Evolutionary conservation across 495 filamentous ascomycete genomes (phyloP).

Genomic region (Aspergillus sclerotiicarbonarius): DNA sequence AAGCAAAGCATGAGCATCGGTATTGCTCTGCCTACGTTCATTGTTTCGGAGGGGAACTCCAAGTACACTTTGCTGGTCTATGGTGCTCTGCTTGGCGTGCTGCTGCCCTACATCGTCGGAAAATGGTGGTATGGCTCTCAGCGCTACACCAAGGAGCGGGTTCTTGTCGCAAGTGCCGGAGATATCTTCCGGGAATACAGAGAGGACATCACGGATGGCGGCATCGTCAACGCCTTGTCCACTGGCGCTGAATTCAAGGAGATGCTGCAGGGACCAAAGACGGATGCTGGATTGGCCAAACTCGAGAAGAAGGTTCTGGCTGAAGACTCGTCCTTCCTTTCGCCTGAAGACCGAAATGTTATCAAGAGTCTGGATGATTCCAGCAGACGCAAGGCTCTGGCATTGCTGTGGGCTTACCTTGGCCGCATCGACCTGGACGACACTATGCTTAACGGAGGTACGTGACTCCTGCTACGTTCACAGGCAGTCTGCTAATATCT

Average conservation of each 20-base stretch:
- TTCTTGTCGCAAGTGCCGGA: slow-evolving; percentile 87
- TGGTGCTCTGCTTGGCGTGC: slow-evolving; percentile 77
- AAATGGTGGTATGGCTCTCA: slow-evolving; percentile 99
- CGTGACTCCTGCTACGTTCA: slow-evolving; percentile 30
- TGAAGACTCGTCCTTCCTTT: slow-evolving; percentile 49
- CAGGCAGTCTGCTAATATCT: slow-evolving; percentile 9
- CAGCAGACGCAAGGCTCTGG: slow-evolving; percentile 78
- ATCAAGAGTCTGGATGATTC: slow-evolving; percentile 73
- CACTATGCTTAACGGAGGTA: slow-evolving; percentile 66
- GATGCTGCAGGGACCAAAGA: slow-evolving; percentile 67
- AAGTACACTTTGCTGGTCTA: slow-evolving; percentile 95
- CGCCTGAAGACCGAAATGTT: slow-evolving; percentile 55
- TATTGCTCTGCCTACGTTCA: slow-evolving; percentile 90
- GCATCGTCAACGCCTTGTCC: slow-evolving; percentile 75
- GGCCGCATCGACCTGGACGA: slow-evolving; percentile 80
- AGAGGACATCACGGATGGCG: slow-evolving; percentile 75
- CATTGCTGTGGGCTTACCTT: slow-evolving; percentile 91
- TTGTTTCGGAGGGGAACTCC: slow-evolving; percentile 87
- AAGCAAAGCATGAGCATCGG: slow-evolving; percentile 98
- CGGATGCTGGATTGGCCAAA: slow-evolving; percentile 72
- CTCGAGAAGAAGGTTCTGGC: slow-evolving; percentile 75
- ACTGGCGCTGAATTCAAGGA: slow-evolving; percentile 78
- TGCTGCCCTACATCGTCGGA: slow-evolving; percentile 90
- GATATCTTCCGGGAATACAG: slow-evolving; percentile 90
- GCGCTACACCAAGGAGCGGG: slow-evolving; percentile 83